Evolutionary conservation across 164 flowering plant genomes (phyloP).

Genomic region (Buxus sempervirens): DNA sequence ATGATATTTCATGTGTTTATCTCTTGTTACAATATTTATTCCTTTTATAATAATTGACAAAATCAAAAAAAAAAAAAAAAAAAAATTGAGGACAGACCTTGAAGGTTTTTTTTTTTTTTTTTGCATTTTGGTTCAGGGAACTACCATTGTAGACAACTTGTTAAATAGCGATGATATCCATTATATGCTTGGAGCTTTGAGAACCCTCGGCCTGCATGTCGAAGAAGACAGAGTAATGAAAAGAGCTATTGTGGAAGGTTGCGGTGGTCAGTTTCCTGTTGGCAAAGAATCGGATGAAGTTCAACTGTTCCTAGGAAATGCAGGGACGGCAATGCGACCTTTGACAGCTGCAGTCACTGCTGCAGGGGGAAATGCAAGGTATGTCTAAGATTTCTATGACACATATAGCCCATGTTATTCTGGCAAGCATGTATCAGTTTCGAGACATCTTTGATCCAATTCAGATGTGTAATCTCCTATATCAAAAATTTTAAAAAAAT

Average conservation of each 20-base stretch:
- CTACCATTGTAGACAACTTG: constrained; percentile 91
- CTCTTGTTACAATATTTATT: too few species aligned
- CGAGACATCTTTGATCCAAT: too few species aligned
- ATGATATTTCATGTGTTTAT: not conserved
- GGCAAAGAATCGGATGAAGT: constrained; percentile 65
- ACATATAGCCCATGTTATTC: too few species aligned
- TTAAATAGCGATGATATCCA: constrained; percentile 60
- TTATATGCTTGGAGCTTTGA: constrained; percentile 80
- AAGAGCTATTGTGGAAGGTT: constrained; percentile 65
- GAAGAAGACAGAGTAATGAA: constrained; percentile 48
- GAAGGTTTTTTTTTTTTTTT: not conserved
- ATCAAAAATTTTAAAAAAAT: too few species aligned
- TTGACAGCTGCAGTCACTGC: constrained; percentile 94
- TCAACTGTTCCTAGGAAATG: constrained; percentile 95
- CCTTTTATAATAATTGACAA: too few species aligned
- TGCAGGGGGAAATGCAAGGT: constrained; percentile 97
- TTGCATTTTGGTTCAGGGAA: constrained; percentile 47
- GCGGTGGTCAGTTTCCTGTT: constrained; percentile 73
- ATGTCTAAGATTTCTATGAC: constrained; percentile 5
- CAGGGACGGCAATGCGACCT: constrained; percentile 99
- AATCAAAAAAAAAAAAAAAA: too few species aligned
- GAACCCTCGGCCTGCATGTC: constrained; percentile 60
- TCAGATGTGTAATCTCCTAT: too few species aligned
- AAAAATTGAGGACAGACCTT: not conserved
- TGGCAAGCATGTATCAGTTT: too few species aligned